A percentile compares a stretch with the other conserved stretches of the same genome.
phyloP scores from a whole-genome alignment of 768 basidiomycete species.

The Stropharia rugosoannulata region DNA sequence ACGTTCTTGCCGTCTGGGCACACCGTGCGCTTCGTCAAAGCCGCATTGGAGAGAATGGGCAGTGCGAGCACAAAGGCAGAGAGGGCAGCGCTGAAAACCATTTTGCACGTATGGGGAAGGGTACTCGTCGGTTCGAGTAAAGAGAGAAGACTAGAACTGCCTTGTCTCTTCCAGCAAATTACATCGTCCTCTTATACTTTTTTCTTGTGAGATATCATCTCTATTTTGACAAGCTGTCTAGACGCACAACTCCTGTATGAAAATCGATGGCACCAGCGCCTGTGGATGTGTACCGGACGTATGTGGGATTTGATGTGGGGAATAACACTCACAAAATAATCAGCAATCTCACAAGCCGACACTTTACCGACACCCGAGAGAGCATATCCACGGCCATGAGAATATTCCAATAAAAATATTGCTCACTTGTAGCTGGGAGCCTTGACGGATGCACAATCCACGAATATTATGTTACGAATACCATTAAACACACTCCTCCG shows the following conservation, averaged over 20 bases:
- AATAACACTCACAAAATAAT: neutral
- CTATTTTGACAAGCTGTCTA: neutral
- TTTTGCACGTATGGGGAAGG: neutral
- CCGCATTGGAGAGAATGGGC: neutral
- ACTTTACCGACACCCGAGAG: neutral
- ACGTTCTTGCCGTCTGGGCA: neutral
- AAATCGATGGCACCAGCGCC: neutral
- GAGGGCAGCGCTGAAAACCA: conserved; percentile 9
- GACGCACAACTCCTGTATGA: neutral
- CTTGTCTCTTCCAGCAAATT: conserved; percentile 1
- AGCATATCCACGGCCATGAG: neutral
- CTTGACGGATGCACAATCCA: too few relatives aligned
- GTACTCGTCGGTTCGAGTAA: neutral
- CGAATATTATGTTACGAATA: too few relatives aligned
- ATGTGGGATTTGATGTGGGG: neutral
- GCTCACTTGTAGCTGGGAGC: too few relatives aligned
- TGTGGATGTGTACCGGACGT: neutral
- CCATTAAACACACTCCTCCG: too few relatives aligned
- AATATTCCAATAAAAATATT: neutral
- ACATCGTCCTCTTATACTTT: conserved; percentile 4
- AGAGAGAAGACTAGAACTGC: conserved; percentile 1
- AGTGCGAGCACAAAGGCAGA: conserved; percentile 3
- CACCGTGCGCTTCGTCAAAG: neutral
- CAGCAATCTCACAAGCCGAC: neutral
- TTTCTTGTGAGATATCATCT: neutral